These are phyloP conservation scores for Penicillium simplicissimum DNA, from an alignment of 495 filamentous ascomycete species.

Conservation along the genomic window DNA sequence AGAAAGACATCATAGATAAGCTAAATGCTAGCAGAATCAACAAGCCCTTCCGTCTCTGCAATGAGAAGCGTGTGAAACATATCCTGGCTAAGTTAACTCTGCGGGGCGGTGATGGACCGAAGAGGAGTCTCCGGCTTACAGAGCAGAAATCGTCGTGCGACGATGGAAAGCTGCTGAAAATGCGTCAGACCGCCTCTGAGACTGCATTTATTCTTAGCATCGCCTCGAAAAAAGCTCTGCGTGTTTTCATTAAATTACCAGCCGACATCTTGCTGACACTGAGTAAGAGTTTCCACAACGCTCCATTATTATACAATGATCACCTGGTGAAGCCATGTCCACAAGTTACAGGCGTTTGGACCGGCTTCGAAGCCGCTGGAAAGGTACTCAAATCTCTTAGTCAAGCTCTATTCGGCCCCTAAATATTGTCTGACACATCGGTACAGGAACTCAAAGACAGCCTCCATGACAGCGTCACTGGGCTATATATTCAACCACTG, in stretches of 20 bases:
- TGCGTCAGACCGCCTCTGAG: conserved; percentile 2
- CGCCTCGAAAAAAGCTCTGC: neutral
- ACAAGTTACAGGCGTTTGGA: conserved; percentile 2
- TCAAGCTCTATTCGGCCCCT: conserved; percentile 1
- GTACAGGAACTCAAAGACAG: conserved; percentile 1
- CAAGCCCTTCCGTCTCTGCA: conserved; percentile 1
- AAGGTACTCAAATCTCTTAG: neutral
- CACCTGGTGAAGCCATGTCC: conserved; percentile 2
- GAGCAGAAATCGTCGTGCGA: conserved; percentile 1
- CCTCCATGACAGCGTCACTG: neutral
- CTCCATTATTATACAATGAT: neutral
- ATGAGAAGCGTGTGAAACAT: neutral
- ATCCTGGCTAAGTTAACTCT: neutral
- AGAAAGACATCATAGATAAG: neutral
- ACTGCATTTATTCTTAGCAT: conserved; percentile 5
- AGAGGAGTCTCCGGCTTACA: neutral
- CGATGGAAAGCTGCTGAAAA: conserved; percentile 1
- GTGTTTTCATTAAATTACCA: neutral
- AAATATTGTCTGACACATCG: neutral
- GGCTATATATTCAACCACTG: conserved; percentile 1
- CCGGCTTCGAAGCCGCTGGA: conserved; percentile 1
- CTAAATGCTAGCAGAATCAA: neutral
- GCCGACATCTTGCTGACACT: conserved; percentile 1
- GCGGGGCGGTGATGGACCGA: neutral
- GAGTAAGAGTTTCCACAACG: conserved; percentile 3